Evolutionary conservation across 306 rosid species (phyloP).

Genomic region (Lablab purpureus): DNA sequence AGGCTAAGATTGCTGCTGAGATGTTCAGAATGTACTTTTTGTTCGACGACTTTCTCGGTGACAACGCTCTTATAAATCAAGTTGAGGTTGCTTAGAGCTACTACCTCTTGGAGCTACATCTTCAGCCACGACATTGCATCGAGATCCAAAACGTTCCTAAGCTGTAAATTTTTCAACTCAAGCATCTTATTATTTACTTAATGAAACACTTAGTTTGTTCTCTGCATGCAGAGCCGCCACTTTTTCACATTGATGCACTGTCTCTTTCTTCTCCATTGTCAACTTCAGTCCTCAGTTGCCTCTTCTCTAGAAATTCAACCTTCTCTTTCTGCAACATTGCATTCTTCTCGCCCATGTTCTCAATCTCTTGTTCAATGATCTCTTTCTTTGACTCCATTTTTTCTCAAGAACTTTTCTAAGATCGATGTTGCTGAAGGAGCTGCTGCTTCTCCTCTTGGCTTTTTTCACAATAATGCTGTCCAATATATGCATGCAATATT

Average conservation of each 20-base stretch:
- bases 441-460: constrained; percentile 71
- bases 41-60: constrained; percentile 64
- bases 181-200: constrained; percentile 64
- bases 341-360: constrained; percentile 54
- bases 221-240: constrained; percentile 52
- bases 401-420: constrained; percentile 46
- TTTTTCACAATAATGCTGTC: constrained; percentile 60
- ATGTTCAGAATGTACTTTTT: constrained; percentile 57
- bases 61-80: constrained; percentile 63
- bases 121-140: constrained; percentile 55
- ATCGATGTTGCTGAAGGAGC: constrained; percentile 61
- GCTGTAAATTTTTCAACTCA: constrained; percentile 67
- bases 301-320: constrained; percentile 64
- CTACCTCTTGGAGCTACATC: constrained; percentile 69
- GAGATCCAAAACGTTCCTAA: constrained; percentile 57
- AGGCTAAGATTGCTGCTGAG: constrained; percentile 52
- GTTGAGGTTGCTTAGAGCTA: constrained; percentile 62
- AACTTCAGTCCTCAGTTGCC: constrained; percentile 60
- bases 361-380: constrained; percentile 61
- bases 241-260: constrained; percentile 51
- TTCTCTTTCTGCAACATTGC: constrained; percentile 60
- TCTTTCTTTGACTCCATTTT: constrained; percentile 59
- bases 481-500: constrained; percentile 56
- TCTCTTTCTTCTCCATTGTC: constrained; percentile 59
- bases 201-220: constrained; percentile 53